Conservation (phyloP, 2,329 filamentous ascomycete genomes). For the Colletotrichum gloeosporioides region DNA sequence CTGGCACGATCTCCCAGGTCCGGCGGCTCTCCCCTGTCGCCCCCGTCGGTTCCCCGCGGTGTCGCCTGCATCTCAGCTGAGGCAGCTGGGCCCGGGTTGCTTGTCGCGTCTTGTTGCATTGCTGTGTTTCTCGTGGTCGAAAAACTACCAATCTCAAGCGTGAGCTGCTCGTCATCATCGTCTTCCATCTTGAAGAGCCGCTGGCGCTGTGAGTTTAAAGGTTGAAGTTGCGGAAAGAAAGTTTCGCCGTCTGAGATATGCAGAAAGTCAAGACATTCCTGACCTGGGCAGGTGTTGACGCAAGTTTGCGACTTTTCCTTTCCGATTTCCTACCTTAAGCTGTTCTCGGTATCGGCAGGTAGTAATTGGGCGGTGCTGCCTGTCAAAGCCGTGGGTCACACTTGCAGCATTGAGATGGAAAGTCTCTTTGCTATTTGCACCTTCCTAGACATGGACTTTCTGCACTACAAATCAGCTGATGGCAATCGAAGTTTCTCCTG, state of each 20-base stretch:
- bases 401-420: not conserved
- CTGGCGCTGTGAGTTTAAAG: not conserved
- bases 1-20: not conserved
- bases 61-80: not conserved
- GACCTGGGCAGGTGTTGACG: not conserved
- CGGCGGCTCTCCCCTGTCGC: not conserved
- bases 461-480: not conserved
- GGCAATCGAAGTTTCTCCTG: not conserved
- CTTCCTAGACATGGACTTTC: not conserved
- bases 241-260: not conserved
- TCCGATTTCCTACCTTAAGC: not conserved
- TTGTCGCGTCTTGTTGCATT: not conserved
- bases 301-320: not conserved
- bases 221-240: not conserved
- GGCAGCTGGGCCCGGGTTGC: not conserved
- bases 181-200: not conserved
- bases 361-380: not conserved
- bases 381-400: not conserved
- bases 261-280: not conserved
- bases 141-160: not conserved
- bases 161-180: not conserved
- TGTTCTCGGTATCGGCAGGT: not conserved
- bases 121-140: not conserved
- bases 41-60: not conserved
- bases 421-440: not conserved